These are phyloP conservation scores for Penicillium sp. DNA, from an alignment of 2,329 filamentous ascomycete genomes.

Conservation along the genomic window DNA sequence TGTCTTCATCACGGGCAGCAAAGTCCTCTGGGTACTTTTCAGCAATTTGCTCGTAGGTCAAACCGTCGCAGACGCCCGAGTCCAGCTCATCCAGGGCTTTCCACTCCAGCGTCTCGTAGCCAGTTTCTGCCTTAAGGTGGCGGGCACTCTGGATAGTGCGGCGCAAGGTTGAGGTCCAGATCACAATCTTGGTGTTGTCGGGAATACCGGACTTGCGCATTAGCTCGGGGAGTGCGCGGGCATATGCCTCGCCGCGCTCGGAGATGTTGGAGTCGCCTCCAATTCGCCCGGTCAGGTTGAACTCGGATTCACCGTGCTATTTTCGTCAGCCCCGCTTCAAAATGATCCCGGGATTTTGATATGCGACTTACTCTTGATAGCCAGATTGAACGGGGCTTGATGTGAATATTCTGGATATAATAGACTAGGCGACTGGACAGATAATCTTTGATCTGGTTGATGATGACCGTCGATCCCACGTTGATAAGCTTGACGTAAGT, in stretches of 20 bases:
- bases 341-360: background rate
- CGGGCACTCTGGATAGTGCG: conserved; percentile 90
- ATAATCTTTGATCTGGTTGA: conserved; percentile 97
- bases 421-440: conserved; percentile 95
- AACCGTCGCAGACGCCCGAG: conserved; percentile 90
- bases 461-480: conserved; percentile 92
- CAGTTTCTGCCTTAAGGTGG: conserved; percentile 65
- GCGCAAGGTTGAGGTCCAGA: conserved; percentile 73
- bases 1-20: conserved; percentile 91
- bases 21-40: conserved; percentile 92
- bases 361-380: conserved; percentile 70
- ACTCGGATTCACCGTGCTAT: conserved; percentile 90
- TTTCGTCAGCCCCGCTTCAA: conserved; percentile 14
- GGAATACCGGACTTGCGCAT: conserved; percentile 84
- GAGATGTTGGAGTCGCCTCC: conserved; percentile 89
- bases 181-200: conserved; percentile 58
- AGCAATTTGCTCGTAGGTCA: conserved; percentile 95
- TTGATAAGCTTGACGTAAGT: conserved; percentile 98
- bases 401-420: conserved; percentile 98
- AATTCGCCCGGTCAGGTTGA: conserved; percentile 86
- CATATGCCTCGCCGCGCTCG: conserved; percentile 81
- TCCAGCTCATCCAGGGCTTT: conserved; percentile 98
- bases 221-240: conserved; percentile 76
- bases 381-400: conserved; percentile 95
- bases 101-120: conserved; percentile 94